Base-by-base conservation (phyloP, 73 alveolate species). In the Chromera velia region DNA sequence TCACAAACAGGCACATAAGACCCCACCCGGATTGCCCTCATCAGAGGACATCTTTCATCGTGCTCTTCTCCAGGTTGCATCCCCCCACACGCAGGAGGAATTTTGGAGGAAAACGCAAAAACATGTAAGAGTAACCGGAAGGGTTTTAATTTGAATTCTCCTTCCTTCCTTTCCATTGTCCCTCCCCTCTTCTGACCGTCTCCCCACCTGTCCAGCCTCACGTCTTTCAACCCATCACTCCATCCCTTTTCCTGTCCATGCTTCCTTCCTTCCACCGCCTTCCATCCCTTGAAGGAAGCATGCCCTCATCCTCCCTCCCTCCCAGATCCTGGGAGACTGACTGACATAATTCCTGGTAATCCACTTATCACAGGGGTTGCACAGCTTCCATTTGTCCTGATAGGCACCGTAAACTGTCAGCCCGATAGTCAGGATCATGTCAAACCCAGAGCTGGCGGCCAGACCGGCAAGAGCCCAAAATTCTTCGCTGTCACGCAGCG, bases 401-500 rank as follows among this genome's bases (percentile, higher is more conserved):
- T 4, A 4, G 55, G 22, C 55, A 13, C 55, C 55, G 55, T 40
- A 40, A 13, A 13, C 55, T 13, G 13, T 4, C 55, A 40, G 55
- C 22, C 4, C 22, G 55, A 40, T 7, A 13, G 22, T 13, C 22
- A 40, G 4, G 55, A 40, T 7, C 22, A 40, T 7, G 55, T 7
- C 13, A 13, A 40, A 13, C 13, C 22, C 55, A n/a, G n/a, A n/a
- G 55, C 55, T 40, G 22, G 55, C 55, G 13, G 22, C 13, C 22
- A 13, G 22, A 13, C 4, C 13, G 55, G 22, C 55, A 13, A 40
- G 4, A 4, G 4, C 55, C 55, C 55, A 7, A 13, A 40, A 40
- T 4, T 40, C 13, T 4, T 40, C 55, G 30, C 74, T 55, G 82
- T 74, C 62, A 28, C 82, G 31, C 46, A 74, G 34, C 22, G 82